Base-by-base conservation (phyloP, 352 stramenopile species). In the Phytophthora sp. region DNA sequence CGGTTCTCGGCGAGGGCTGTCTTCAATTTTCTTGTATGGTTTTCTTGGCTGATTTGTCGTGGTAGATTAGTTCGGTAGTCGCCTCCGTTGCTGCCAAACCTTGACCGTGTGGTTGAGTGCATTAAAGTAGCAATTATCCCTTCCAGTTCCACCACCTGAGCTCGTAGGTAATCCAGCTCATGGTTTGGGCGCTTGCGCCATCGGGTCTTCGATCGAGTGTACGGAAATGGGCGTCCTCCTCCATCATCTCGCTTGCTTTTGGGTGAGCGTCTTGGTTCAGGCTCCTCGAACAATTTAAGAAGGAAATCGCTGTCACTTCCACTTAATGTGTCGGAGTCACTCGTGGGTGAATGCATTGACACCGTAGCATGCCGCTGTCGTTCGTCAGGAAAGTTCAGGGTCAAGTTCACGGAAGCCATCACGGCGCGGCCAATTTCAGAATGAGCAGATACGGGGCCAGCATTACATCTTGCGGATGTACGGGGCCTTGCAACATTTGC, bases 141-240 rank as follows among this genome's bases (percentile, higher is more conserved):
- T 24, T 77, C 35, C 31, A 77, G 51, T 24, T 74, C 69, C 4
- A 21, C 15, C 20, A 74, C 38, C 17, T 65, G 45, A 13, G 18
- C 17, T 15, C 69, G 44, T 17, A 77, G 46, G 35, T 77, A 77
- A 17, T 69, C 62, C 13, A 77, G 56, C 59, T 77, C 69, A 42
- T 77, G 54, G 28, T 72, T 71, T 12, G 64, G 69, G 7, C 69
- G 58, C 34, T 74, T 74, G 9, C 69, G 64, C 52, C 62, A 71
- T 15, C 63, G 63, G 17, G 46, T 61, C 44, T 67, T 54, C 11
- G 50, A 72, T 24, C 56, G 52, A 21, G 56, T 68, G 38, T 72
- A 72, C 15, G 63, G 63, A 39, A 68, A 63, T 26, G 42, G 35
- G 15, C 51, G 63, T 34, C 48, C 31, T 54, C 28, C 48, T 56